Evolutionary conservation across 441 rosid genomes (phyloP).

Genomic region (Populus tomentosa): DNA sequence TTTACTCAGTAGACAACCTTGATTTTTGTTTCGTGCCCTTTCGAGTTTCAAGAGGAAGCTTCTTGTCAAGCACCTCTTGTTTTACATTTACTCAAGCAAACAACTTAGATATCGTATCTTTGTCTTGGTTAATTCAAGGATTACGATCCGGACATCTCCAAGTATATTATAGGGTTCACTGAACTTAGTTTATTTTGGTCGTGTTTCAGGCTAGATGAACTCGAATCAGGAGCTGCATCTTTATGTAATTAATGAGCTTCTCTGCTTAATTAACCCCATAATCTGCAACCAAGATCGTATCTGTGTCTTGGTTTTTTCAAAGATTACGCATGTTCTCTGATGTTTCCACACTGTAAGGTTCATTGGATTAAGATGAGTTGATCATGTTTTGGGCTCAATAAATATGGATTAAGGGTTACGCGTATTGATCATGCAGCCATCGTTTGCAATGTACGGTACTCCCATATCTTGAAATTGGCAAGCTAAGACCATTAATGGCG

Average conservation of each 20-base stretch:
- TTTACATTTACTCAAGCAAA: neutral
- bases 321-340: neutral
- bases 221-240: neutral
- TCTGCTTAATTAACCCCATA: neutral
- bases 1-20: constrained; percentile 32
- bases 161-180: neutral
- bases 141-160: neutral
- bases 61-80: constrained; percentile 9
- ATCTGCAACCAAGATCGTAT: neutral
- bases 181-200: neutral
- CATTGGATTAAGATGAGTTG: constrained; percentile 10
- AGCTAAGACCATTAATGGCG: no score
- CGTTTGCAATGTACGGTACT: no score
- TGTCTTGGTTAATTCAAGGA: constrained; percentile 15
- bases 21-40: constrained; percentile 16
- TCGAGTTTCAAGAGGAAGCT: neutral
- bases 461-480: no score
- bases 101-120: constrained; percentile 14
- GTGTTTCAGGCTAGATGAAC: neutral
- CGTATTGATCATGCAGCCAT: neutral
- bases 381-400: neutral
- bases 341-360: neutral
- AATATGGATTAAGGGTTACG: neutral
- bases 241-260: neutral
- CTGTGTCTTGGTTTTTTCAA: constrained; percentile 20